These are phyloP conservation scores for Eruca vesicaria DNA, from an alignment of 441 rosid species.

Conservation along the genomic window DNA sequence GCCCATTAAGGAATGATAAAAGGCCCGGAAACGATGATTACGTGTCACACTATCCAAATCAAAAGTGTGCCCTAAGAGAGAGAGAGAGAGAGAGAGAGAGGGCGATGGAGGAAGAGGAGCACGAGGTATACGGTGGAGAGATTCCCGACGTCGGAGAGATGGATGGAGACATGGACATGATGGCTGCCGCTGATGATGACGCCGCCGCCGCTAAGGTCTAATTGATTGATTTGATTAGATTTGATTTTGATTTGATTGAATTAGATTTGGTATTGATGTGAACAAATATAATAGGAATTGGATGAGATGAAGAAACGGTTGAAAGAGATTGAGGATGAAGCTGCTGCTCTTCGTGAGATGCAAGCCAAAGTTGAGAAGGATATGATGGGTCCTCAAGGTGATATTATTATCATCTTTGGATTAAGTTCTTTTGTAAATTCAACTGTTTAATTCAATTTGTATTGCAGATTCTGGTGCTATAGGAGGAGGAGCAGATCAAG, in stretches of 20 bases:
- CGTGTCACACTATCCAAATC: conserved; percentile 23
- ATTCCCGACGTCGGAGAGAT: conserved; percentile 72
- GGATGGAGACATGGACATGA: conserved; percentile 79
- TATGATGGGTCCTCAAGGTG: conserved; percentile 98
- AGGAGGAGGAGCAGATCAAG: conserved; percentile 74
- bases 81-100: no score
- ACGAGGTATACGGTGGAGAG: conserved; percentile 93
- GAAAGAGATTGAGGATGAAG: conserved; percentile 95
- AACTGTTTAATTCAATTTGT: no score
- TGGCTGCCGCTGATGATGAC: conserved; percentile 67
- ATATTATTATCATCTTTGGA: no score
- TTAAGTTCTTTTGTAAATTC: neutral
- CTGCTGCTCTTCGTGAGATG: conserved; percentile 98
- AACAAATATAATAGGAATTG: conserved; percentile 55
- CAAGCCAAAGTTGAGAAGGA: conserved; percentile 97
- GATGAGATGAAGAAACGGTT: conserved; percentile 92
- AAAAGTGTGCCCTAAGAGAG: conserved; percentile 22
- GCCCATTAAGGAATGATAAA: neutral
- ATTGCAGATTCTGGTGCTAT: no score
- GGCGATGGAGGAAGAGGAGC: conserved; percentile 85
- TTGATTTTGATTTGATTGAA: neutral
- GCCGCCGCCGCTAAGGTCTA: conserved; percentile 89
- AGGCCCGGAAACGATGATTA: neutral
- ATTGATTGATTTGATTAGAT: no score
- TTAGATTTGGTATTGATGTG: neutral